Percentiles rank a stretch among this genome's conserved stretches.
These are phyloP conservation scores for Pseudogymnoascus destructans DNA, from an alignment of 2,329 filamentous ascomycete species.

Conservation along the genomic window DNA sequence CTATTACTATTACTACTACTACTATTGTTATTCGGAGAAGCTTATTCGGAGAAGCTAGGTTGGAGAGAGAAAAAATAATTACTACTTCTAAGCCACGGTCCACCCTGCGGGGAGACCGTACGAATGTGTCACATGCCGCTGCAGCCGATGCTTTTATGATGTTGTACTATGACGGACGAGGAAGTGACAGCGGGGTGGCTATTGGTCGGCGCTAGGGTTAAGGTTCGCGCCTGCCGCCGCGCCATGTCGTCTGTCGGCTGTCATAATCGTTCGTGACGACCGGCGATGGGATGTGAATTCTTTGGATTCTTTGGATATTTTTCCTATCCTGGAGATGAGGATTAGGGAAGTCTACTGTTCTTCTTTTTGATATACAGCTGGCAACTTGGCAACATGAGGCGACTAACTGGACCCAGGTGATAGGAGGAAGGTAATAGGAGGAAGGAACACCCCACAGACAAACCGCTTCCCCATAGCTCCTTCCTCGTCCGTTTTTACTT, in stretches of 20 bases:
- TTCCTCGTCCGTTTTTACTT: neutral
- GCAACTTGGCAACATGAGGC: neutral
- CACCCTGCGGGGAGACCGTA: neutral
- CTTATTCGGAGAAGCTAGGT: neutral
- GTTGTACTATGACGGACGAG: neutral
- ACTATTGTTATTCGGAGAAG: neutral
- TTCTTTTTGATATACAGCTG: neutral
- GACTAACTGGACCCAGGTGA: neutral
- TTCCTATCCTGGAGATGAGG: neutral
- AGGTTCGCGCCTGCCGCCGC: conserved; percentile 2
- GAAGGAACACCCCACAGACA: neutral
- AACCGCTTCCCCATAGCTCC: neutral
- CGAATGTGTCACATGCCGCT: neutral
- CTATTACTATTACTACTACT: neutral
- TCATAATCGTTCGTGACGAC: neutral
- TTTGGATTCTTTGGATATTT: neutral
- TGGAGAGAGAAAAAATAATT: conserved; percentile 1
- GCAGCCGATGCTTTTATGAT: neutral
- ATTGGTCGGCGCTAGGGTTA: neutral
- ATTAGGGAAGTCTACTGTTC: neutral
- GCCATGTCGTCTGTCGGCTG: conserved; percentile 1
- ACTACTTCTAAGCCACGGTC: neutral
- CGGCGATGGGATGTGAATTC: neutral
- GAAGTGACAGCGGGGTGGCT: neutral
- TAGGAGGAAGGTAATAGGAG: neutral